phyloP scores from a whole-genome alignment of 371 early-diverging fungal species.

The Actinomucor elegans region DNA sequence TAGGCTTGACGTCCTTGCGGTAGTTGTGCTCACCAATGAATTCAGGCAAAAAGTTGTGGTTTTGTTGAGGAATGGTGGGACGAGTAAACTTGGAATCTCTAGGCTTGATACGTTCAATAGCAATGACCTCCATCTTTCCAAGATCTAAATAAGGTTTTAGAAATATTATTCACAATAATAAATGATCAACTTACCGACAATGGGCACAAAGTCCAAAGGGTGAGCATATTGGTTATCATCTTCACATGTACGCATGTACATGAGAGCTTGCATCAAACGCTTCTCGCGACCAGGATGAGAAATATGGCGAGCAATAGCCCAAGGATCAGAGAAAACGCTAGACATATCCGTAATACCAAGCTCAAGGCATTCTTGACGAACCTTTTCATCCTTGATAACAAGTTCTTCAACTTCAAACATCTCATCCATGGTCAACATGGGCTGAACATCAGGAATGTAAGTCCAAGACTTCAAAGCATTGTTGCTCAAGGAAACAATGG shows the following conservation, averaged over 20 bases:
- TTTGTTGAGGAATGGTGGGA: constrained; percentile 43
- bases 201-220: constrained; percentile 55
- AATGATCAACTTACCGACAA: constrained; percentile 35
- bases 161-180: not conserved
- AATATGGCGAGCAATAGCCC: constrained; percentile 54
- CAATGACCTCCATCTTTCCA: constrained; percentile 43
- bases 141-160: constrained; percentile 26
- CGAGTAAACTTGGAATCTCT: constrained; percentile 48
- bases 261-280: constrained; percentile 52
- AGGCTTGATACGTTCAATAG: constrained; percentile 47
- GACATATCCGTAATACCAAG: constrained; percentile 53
- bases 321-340: constrained; percentile 46
- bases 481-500: constrained; percentile 35
- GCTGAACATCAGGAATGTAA: constrained; percentile 47
- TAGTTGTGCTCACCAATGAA: constrained; percentile 48
- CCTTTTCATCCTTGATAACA: constrained; percentile 38
- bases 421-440: constrained; percentile 52
- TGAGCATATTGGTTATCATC: constrained; percentile 58
- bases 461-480: constrained; percentile 32
- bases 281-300: constrained; percentile 39
- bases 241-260: constrained; percentile 55
- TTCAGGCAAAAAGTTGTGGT: constrained; percentile 54
- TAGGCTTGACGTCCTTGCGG: constrained; percentile 55
- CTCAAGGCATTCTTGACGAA: constrained; percentile 43
- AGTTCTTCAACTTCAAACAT: constrained; percentile 51